Percentiles rank a stretch among this genome's conserved stretches.
Evolutionary conservation across 768 basidiomycete genomes (phyloP).

Genomic region (Boletellus ananas): DNA sequence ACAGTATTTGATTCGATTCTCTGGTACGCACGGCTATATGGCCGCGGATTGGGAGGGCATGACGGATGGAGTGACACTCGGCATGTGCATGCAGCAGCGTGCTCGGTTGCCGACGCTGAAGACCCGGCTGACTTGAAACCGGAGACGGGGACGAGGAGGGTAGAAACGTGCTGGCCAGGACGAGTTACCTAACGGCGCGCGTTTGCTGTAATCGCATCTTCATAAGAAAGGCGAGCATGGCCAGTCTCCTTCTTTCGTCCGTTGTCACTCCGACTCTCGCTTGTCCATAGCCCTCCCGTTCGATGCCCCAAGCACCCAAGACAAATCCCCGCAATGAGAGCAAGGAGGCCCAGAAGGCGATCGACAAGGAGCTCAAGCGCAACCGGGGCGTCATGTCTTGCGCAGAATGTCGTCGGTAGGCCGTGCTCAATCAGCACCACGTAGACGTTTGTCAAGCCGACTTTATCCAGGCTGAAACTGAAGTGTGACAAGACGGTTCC

Average conservation of each 20-base stretch:
- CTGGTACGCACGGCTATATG: too few relatives aligned
- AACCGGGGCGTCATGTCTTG: conserved; percentile 53
- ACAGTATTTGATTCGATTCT: too few relatives aligned
- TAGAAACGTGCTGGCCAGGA: too few relatives aligned
- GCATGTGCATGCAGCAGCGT: too few relatives aligned
- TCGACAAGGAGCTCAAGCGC: conserved; percentile 65
- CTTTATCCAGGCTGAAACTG: conserved; percentile 51
- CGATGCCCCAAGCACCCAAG: conserved; percentile 50
- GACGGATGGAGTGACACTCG: too few relatives aligned
- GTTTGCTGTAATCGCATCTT: background rate
- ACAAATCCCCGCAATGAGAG: conserved; percentile 38
- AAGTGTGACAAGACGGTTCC: conserved; percentile 72
- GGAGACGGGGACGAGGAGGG: too few relatives aligned
- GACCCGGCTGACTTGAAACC: too few relatives aligned
- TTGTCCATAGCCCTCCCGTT: background rate
- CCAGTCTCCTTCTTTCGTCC: conserved; percentile 1
- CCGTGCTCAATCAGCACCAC: conserved; percentile 11
- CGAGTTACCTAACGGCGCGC: background rate
- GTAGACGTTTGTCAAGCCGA: background rate
- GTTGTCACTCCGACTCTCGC: background rate
- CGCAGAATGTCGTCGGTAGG: conserved; percentile 60
- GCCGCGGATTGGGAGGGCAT: too few relatives aligned
- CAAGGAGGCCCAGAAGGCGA: conserved; percentile 42
- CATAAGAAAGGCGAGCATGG: background rate
- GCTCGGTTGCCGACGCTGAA: too few relatives aligned